Base-by-base conservation (phyloP, 805 yeast genomes). In the Zygotorulaspora danielsina region DNA sequence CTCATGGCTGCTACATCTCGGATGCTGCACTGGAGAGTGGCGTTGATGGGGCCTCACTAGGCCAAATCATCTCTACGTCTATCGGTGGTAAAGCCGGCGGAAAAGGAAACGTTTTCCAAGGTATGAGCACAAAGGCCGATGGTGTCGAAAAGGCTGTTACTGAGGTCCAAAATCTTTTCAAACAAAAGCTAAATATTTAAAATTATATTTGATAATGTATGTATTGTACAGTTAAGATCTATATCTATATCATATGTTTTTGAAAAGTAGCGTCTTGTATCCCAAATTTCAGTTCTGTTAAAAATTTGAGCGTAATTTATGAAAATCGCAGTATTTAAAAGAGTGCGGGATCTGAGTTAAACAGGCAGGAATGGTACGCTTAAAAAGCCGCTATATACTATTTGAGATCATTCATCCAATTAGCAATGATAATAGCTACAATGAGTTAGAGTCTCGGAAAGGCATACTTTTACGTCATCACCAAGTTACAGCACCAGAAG, bases 61-160 rank as follows among this genome's bases (percentile, higher is more conserved):
- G 94, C 21, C 65, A 72, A 38, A 67, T 74, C 41, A 97, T 84
- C 31, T 70, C 89, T 32, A 66, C 70, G 25, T 70, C 72, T 54
- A 78, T 93, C 53, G 99, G 98, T 50, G 99, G 99, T 65, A 87
- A 84, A 65, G 94, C 96, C 42, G 99, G 99, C 69, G 99, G 99
- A 65, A 93, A 87, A 68, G 97, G 96, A 48, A 85, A 87, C 50
- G 80, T 89, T 39, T 86, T 87, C 53, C 98, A 93, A 70, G 99
- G 99, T 66, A 84, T 87, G 80, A 98, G 98, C 54, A 86, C 81
- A 53, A 83, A 86, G 47, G 73, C 80, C 25, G 72, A 67, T 22
- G 85, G 84, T 48, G 72, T 87, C 38, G 72, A 71, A 29, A 73
- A 72, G 28, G 99, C 98, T 19, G 71, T 93, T 49, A 75, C 72